phyloP scores from a whole-genome alignment of 2,329 filamentous ascomycete genomes.

The Triangularia verruculosa region DNA sequence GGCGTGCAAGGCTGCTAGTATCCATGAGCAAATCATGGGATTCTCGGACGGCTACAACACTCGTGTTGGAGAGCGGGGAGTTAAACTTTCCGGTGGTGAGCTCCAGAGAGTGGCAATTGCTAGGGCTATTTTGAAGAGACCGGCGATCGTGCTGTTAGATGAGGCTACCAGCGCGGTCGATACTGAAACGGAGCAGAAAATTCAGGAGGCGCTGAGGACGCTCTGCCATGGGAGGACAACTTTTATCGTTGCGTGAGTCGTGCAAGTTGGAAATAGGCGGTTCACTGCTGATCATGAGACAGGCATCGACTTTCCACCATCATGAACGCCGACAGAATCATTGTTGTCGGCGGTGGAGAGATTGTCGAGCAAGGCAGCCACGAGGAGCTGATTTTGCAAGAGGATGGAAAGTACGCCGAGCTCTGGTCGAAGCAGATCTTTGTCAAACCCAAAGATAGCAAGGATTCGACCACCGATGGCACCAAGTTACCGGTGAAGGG shows the following conservation, averaged over 20 bases:
- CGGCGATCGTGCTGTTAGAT: conserved; percentile 73
- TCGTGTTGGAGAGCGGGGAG: conserved; percentile 49
- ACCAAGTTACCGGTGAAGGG: conserved; percentile 23
- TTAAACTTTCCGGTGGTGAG: conserved; percentile 64
- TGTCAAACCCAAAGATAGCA: conserved; percentile 45
- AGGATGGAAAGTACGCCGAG: conserved; percentile 60
- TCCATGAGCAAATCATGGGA: conserved; percentile 56
- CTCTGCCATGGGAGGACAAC: conserved; percentile 62
- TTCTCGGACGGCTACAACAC: conserved; percentile 53
- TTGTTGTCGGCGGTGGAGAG: conserved; percentile 61
- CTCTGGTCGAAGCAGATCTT: conserved; percentile 65
- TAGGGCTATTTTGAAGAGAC: conserved; percentile 69
- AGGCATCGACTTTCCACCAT: conserved; percentile 69
- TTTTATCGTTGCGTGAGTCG: conserved; percentile 60
- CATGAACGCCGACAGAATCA: conserved; percentile 64
- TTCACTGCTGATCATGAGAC: background rate
- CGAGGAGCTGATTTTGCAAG: conserved; percentile 49
- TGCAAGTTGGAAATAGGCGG: conserved; percentile 8
- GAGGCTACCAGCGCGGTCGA: conserved; percentile 78
- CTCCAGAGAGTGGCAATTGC: conserved; percentile 66
- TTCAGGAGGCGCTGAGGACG: conserved; percentile 58
- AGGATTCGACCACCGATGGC: conserved; percentile 28
- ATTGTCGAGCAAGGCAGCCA: conserved; percentile 64
- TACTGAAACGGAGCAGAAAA: conserved; percentile 65
- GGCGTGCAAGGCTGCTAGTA: conserved; percentile 53